Percentiles rank a stretch among this genome's conserved stretches.
These are phyloP conservation scores for Paraphoma sp. DNA, from an alignment of 2,329 filamentous ascomycete species.

Conservation along the genomic window DNA sequence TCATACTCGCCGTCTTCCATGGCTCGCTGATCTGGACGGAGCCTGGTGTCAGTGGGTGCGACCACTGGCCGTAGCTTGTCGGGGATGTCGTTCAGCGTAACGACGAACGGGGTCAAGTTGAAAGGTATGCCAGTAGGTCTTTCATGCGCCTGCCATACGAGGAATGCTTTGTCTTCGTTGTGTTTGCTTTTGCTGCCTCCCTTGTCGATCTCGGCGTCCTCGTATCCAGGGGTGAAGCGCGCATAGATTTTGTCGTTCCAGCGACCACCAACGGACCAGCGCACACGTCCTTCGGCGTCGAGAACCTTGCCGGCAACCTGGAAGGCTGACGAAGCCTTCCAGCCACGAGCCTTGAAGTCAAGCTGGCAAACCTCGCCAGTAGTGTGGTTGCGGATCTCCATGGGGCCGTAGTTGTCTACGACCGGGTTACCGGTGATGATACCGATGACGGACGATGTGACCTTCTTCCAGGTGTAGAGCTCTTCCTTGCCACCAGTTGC, in stretches of 20 bases:
- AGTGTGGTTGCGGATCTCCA: slow-evolving; percentile 97
- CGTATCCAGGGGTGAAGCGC: slow-evolving; percentile 87
- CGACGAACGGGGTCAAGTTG: slow-evolving; percentile 94
- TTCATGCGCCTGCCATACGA: slow-evolving; percentile 89
- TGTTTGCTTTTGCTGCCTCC: slow-evolving; percentile 53
- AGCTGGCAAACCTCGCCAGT: slow-evolving; percentile 89
- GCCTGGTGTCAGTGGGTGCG: slow-evolving; percentile 90
- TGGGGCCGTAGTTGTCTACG: slow-evolving; percentile 96
- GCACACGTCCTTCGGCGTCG: slow-evolving; percentile 77
- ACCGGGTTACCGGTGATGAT: slow-evolving; percentile 97
- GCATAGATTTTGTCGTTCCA: slow-evolving; percentile 99
- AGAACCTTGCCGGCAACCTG: slow-evolving; percentile 86
- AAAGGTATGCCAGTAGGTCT: slow-evolving; percentile 88
- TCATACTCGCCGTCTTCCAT: slow-evolving; percentile 99
- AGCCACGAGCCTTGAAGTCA: slow-evolving; percentile 94
- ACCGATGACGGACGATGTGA: slow-evolving; percentile 94
- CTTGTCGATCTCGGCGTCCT: slow-evolving; percentile 68
- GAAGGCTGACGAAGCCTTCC: slow-evolving; percentile 92
- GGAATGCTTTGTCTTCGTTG: slow-evolving; percentile 77
- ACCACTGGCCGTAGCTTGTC: slow-evolving; percentile 79
- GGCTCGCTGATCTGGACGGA: slow-evolving; percentile 91
- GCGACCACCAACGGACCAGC: slow-evolving; percentile 88
- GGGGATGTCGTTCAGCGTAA: slow-evolving; percentile 91
- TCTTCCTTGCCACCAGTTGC: slow-evolving; percentile 73
- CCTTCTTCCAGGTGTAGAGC: slow-evolving; percentile 98